Evolutionary conservation across 1,139 yeast genomes (phyloP).

Genomic region (Blastobotrys arbuscula): DNA sequence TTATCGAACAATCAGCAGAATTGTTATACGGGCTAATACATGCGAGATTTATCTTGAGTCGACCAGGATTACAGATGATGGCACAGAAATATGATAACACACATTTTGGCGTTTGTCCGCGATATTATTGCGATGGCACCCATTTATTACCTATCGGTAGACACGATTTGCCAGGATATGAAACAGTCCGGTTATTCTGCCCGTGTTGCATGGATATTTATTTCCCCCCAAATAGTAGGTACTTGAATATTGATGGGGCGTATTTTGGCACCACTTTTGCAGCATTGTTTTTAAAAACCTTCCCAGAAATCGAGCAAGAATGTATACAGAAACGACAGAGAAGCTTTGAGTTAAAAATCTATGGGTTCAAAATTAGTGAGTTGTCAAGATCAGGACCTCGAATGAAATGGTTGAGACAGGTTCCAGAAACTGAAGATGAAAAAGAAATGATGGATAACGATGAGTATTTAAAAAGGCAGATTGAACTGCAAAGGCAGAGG

Average conservation of each 20-base stretch:
- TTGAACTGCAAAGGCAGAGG: conserved; percentile 1
- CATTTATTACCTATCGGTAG: conserved; percentile 89
- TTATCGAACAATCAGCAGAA: conserved; percentile 87
- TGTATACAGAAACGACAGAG: conserved; percentile 47
- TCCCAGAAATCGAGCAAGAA: conserved; percentile 68
- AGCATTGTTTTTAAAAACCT: conserved; percentile 83
- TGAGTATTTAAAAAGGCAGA: conserved; percentile 9
- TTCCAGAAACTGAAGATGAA: conserved; percentile 17
- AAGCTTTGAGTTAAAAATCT: conserved; percentile 66
- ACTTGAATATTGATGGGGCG: conserved; percentile 88
- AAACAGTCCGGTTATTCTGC: conserved; percentile 86
- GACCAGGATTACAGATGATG: conserved; percentile 89
- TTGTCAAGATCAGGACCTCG: conserved; percentile 77
- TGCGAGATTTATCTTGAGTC: conserved; percentile 82
- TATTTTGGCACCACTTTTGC: conserved; percentile 96
- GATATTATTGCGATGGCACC: conserved; percentile 89
- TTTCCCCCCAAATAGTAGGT: conserved; percentile 78
- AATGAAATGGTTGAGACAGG: conserved; percentile 87
- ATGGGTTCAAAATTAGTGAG: conserved; percentile 82
- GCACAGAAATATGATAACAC: conserved; percentile 90
- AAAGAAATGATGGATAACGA: conserved; percentile 23
- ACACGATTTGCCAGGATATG: conserved; percentile 85
- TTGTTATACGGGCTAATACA: conserved; percentile 88
- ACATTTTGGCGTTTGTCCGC: conserved; percentile 89
- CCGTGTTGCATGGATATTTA: conserved; percentile 93